Percentiles rank a stretch among this genome's conserved stretches.
These are phyloP conservation scores for Xylaria sp. DNA, from an alignment of 2,329 filamentous ascomycete species.

Conservation along the genomic window DNA sequence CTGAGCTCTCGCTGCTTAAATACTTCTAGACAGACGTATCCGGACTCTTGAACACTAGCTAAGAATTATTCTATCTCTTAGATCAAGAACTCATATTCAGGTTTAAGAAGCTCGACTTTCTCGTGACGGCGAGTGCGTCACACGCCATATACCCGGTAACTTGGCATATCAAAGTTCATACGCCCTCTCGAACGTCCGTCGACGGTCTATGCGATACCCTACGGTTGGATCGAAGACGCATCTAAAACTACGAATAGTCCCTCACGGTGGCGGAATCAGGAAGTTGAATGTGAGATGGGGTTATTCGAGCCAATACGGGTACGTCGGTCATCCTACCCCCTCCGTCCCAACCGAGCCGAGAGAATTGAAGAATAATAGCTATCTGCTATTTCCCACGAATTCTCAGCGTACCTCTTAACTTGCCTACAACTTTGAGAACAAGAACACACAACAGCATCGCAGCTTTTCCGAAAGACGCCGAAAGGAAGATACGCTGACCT, in stretches of 20 bases:
- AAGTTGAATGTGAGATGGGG: constrained; percentile 34
- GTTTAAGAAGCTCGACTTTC: background rate
- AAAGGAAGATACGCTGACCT: constrained; percentile 49
- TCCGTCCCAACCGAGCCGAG: background rate
- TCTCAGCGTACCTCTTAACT: background rate
- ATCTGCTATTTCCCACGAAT: constrained; percentile 32
- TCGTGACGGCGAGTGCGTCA: background rate
- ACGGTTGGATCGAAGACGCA: background rate
- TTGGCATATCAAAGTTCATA: background rate
- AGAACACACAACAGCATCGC: constrained; percentile 38
- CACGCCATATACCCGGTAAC: background rate
- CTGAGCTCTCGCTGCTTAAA: background rate
- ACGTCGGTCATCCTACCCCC: background rate
- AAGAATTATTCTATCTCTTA: background rate
- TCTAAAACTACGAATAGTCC: background rate
- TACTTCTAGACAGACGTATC: background rate
- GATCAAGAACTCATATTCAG: background rate
- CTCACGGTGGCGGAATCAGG: background rate
- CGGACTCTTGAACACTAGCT: background rate
- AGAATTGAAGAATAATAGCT: background rate
- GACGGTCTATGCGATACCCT: background rate
- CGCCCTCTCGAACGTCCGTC: background rate
- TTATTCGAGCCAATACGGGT: constrained; percentile 42
- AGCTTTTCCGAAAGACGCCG: constrained; percentile 48
- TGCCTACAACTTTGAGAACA: background rate